These are phyloP conservation scores for Lactifluus subvellereus DNA, from an alignment of 768 basidiomycete species.

Conservation along the genomic window DNA sequence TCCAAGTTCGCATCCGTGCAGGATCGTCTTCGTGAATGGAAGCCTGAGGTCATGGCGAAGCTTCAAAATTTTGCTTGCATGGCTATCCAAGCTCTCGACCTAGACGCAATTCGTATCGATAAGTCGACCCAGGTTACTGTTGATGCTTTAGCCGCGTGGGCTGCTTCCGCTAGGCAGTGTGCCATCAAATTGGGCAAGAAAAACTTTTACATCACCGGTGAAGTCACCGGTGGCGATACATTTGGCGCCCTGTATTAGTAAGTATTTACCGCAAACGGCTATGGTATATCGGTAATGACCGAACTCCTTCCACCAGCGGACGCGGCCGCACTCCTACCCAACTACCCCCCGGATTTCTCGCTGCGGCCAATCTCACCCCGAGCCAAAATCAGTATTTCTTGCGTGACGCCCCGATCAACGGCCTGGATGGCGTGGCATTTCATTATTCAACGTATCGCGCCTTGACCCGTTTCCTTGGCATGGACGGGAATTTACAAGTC, in stretches of 20 bases:
- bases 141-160: slow-evolving; percentile 73
- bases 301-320: slow-evolving; percentile 44
- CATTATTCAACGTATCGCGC: slow-evolving; percentile 93
- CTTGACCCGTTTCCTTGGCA: slow-evolving; percentile 81
- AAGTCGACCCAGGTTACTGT: slow-evolving; percentile 91
- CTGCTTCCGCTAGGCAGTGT: slow-evolving; percentile 65
- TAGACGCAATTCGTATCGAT: slow-evolving; percentile 94
- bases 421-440: slow-evolving; percentile 78
- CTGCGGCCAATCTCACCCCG: slow-evolving; percentile 61
- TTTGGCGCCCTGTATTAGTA: slow-evolving; percentile 85
- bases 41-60: slow-evolving; percentile 68
- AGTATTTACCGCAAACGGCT: slow-evolving; percentile 28
- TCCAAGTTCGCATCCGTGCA: slow-evolving; percentile 96
- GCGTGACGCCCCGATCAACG: slow-evolving; percentile 54
- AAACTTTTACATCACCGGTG: slow-evolving; percentile 89
- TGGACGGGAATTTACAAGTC: slow-evolving; percentile 92
- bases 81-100: slow-evolving; percentile 79
- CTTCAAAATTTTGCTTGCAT: slow-evolving; percentile 79
- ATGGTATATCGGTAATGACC: neutral
- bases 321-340: slow-evolving; percentile 80
- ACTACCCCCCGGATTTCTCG: slow-evolving; percentile 58
- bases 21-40: slow-evolving; percentile 93
- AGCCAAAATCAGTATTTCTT: slow-evolving; percentile 71
- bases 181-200: slow-evolving; percentile 66
- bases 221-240: slow-evolving; percentile 90